Percentiles rank a stretch among this genome's conserved stretches.
These are phyloP conservation scores for Xylaria sp. DNA, from an alignment of 2,329 filamentous ascomycete genomes.

Conservation along the genomic window DNA sequence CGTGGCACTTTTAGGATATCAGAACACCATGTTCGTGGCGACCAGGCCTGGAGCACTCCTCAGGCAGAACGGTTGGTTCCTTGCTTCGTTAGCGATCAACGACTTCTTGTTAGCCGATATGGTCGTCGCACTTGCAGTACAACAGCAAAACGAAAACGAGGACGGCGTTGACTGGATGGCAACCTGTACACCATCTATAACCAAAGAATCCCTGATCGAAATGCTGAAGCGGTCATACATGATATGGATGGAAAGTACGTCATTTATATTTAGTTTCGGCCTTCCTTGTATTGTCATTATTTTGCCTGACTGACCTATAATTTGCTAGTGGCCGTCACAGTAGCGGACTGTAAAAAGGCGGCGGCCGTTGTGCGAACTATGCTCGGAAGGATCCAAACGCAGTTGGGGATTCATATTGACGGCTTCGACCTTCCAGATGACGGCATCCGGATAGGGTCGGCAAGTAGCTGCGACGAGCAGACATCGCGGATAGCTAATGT, in stretches of 20 bases:
- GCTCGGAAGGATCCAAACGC: constrained; percentile 54
- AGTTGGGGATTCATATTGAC: constrained; percentile 35
- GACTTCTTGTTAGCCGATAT: constrained; percentile 71
- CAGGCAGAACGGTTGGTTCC: constrained; percentile 64
- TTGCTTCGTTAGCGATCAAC: constrained; percentile 66
- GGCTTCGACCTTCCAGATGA: constrained; percentile 17
- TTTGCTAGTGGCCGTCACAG: constrained; percentile 48
- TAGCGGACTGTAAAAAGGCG: constrained; percentile 58
- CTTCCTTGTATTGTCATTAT: neutral
- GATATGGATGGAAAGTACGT: constrained; percentile 55
- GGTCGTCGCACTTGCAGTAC: constrained; percentile 65
- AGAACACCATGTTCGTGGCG: constrained; percentile 59
- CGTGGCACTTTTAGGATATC: constrained; percentile 59
- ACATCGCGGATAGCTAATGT: constrained; percentile 37
- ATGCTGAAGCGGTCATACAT: constrained; percentile 56
- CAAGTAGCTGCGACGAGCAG: constrained; percentile 23
- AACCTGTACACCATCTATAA: constrained; percentile 48
- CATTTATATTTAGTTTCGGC: neutral
- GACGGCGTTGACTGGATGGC: constrained; percentile 51
- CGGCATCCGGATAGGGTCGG: constrained; percentile 11
- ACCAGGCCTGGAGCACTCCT: constrained; percentile 65
- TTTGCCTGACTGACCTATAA: constrained; percentile 32
- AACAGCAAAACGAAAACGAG: constrained; percentile 54
- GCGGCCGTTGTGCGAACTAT: constrained; percentile 58
- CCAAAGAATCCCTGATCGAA: constrained; percentile 53